Conservation (phyloP, 176 grass and related monocot genomes). For the Eragrostis curvula region DNA sequence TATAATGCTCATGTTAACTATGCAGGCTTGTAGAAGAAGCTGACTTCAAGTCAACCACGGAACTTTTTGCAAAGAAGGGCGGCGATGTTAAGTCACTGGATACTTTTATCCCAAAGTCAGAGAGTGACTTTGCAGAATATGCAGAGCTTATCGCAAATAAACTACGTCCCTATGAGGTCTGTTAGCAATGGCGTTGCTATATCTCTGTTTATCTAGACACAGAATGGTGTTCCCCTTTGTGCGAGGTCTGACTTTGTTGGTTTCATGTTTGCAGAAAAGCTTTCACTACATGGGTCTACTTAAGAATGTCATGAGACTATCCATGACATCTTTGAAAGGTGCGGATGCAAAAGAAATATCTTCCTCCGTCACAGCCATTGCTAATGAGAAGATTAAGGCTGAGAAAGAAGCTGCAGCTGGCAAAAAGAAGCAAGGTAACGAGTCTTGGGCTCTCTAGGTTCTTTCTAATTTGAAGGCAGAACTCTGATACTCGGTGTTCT, state of each 20-base stretch:
- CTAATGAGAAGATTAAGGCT: constrained; percentile 82
- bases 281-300: constrained; percentile 82
- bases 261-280: constrained; percentile 69
- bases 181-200: neutral
- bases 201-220: neutral
- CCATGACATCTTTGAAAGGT: constrained; percentile 69
- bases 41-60: constrained; percentile 81
- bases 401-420: constrained; percentile 75
- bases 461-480: neutral
- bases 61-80: constrained; percentile 80
- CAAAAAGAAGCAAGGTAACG: constrained; percentile 78
- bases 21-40: constrained; percentile 84
- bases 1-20: neutral
- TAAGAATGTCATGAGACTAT: constrained; percentile 74
- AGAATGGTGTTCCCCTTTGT: neutral
- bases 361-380: constrained; percentile 78
- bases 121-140: constrained; percentile 80
- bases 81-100: constrained; percentile 67
- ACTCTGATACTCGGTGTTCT: neutral
- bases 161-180: constrained; percentile 75
- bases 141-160: constrained; percentile 78
- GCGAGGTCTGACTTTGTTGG: constrained; percentile 17
- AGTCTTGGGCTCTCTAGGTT: neutral
- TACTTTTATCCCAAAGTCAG: constrained; percentile 83
- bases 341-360: constrained; percentile 87